Base-by-base conservation (phyloP, 441 rosid genomes). In the Populus trichocarpa region DNA sequence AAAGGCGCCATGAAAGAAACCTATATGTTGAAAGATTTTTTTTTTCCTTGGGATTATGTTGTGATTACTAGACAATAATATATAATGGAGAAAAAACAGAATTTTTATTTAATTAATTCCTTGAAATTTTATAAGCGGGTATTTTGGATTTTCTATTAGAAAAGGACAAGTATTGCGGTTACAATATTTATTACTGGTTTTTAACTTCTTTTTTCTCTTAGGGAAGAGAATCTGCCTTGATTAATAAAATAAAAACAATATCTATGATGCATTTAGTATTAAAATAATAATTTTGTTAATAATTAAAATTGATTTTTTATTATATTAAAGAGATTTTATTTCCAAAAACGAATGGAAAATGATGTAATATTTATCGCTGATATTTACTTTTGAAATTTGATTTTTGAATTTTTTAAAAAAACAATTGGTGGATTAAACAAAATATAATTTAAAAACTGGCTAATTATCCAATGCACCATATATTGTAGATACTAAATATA, bases 1-100 rank as follows among this genome's bases (percentile, higher is more conserved):
- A 70, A 78, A 25, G 68, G 76, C 59, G 67, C 65, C 75, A 71
- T 72, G 40, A 36, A 66, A 11, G 38, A 71, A 69, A 59, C 65
- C 53, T 32, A 40, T 20, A 8, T 8, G n/a, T 38, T n/a, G 53
- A 20, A 11, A 5, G n/a, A 9, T 23, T 8, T 28, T 10, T 12
- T 12, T 26, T 26, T 26, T 2, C 16, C 69, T 66, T 66, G 11
- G 25, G 16, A 2, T 67, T 16, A 11, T 28, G 30, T 32, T 35
- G 11, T n/a, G 38, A n/a, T 20, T 33, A 33, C 5, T 16, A 20
- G 35, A 12, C 22, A 33, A 33, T 32, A 35, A 11, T 18, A 36
- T 1, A 33, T 16, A 11, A 67, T 67, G 46, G 18, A n/a, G 72
- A 9, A 35, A 66, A 18, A 69, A 12, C 5, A 35, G 72, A 68